Conservation (phyloP, 2,329 filamentous ascomycete species). For the Epichloe sibirici region DNA sequence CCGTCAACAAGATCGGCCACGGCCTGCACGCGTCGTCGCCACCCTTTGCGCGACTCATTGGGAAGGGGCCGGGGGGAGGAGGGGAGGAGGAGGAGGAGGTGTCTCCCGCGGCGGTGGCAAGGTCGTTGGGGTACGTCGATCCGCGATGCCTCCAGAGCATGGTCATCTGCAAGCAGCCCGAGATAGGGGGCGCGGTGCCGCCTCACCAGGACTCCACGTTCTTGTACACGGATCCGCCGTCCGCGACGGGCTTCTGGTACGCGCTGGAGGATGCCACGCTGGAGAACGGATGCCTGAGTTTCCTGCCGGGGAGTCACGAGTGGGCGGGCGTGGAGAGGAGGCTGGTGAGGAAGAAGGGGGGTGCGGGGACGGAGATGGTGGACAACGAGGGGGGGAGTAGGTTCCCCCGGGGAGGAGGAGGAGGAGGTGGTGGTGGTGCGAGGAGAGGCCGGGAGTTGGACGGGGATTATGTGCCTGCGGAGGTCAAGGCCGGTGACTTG, state of each 20-base stretch:
- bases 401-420: conserved; percentile 45
- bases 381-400: conserved; percentile 56
- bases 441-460: conserved; percentile 24
- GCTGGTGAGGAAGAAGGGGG: conserved; percentile 54
- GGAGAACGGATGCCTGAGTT: conserved; percentile 81
- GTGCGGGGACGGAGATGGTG: conserved; percentile 54
- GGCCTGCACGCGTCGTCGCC: conserved; percentile 57
- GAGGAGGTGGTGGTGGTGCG: conserved; percentile 21
- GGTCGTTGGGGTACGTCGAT: conserved; percentile 60
- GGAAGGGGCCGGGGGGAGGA: conserved; percentile 25
- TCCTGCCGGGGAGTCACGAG: conserved; percentile 70
- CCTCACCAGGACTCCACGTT: conserved; percentile 91
- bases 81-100: conserved; percentile 13
- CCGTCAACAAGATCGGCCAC: conserved; percentile 86
- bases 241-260: conserved; percentile 94
- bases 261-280: conserved; percentile 82
- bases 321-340: conserved; percentile 58
- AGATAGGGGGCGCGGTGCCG: conserved; percentile 84
- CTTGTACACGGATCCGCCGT: conserved; percentile 78
- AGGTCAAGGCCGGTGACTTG: conserved; percentile 82
- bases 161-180: conserved; percentile 97
- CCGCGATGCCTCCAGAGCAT: conserved; percentile 81
- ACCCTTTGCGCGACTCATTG: conserved; percentile 48
- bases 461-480: conserved; percentile 59
- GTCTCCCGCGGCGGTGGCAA: conserved; percentile 51